Evolutionary conservation across 352 stramenopile genomes (phyloP), one percentile per base, ranked within the genome.

Genomic region (Phytophthora parvispora): DNA sequence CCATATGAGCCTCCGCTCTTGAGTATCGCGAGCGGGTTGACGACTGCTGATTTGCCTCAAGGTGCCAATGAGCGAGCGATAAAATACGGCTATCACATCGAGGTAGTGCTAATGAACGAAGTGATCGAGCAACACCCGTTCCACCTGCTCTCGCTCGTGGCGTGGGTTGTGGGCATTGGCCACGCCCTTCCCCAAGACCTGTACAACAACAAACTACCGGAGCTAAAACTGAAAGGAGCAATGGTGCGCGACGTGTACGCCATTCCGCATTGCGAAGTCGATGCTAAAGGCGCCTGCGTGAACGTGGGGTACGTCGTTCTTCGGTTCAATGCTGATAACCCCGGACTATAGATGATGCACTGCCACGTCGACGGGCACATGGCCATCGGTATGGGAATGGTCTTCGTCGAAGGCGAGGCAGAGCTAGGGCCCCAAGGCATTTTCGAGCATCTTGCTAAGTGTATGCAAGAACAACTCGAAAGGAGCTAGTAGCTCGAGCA

Each of bases 341-440:
- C 68, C 3, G 69, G 74, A n/a, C 69, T 68, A 3, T 81, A 65
- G 74, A 47, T 77, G 36, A 29, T 81, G 34, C n/a, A n/a, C n/a
- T n/a, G n/a, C n/a, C n/a, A n/a, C n/a, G n/a, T n/a, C n/a, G n/a
- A 77, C 9, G 76, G 60, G 52, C 74, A 81, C 51, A 56, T 77
- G 42, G 55, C 22, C 16, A 42, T 54, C n/a, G 73, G 73, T 34
- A 47, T 77, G 40, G 40, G 57, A 4, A 69, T 69, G 65, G 47
- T 73, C 24, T 43, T 73, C 2, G 58, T 73, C 4, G 65, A 68
- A 56, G 65, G 52, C 16, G 58, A 65, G 53, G 48, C 50, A 9
- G 58, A 63, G 43, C 60, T 72, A 50, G 8, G 60, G 52, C 28
- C 29, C 52, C 3, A 25, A 27, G 1, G 55, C 38, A 6, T 70